Percentiles rank a stretch among this genome's conserved stretches.
These are phyloP conservation scores for Xylariaceae sp. DNA, from an alignment of 2,329 filamentous ascomycete species.

Conservation along the genomic window DNA sequence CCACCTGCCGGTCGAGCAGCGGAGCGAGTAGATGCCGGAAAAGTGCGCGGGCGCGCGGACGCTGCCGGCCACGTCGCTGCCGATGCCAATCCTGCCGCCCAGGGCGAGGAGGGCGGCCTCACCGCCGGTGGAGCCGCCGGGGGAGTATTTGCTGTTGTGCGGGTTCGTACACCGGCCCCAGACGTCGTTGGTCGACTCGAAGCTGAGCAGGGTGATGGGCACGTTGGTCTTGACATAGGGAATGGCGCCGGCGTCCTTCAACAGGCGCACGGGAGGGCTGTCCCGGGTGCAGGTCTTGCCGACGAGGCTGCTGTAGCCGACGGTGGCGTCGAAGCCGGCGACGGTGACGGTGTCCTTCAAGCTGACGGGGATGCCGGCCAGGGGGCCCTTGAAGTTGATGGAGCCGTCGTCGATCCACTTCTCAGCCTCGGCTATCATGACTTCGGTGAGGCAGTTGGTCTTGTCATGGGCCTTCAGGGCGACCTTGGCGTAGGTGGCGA, in stretches of 20 bases:
- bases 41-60: constrained; percentile 85
- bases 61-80: constrained; percentile 85
- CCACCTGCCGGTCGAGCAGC: constrained; percentile 86
- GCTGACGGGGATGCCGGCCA: constrained; percentile 82
- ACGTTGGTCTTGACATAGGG: constrained; percentile 92
- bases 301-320: constrained; percentile 71
- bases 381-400: constrained; percentile 70
- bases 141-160: constrained; percentile 76
- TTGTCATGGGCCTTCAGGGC: constrained; percentile 76
- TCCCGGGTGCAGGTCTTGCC: constrained; percentile 62
- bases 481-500: constrained; percentile 83
- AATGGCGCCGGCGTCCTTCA: constrained; percentile 83
- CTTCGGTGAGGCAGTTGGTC: constrained; percentile 86
- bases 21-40: constrained; percentile 79
- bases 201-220: constrained; percentile 79
- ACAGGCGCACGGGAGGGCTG: constrained; percentile 65
- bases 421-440: constrained; percentile 75
- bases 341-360: constrained; percentile 78
- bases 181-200: constrained; percentile 71
- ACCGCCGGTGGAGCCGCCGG: constrained; percentile 83
- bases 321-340: constrained; percentile 73
- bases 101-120: constrained; percentile 78
- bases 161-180: constrained; percentile 83
- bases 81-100: constrained; percentile 80
- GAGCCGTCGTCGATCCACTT: constrained; percentile 55